phyloP scores from a whole-genome alignment of 2,329 filamentous ascomycete species.

The Drechslerella stenobrocha region DNA sequence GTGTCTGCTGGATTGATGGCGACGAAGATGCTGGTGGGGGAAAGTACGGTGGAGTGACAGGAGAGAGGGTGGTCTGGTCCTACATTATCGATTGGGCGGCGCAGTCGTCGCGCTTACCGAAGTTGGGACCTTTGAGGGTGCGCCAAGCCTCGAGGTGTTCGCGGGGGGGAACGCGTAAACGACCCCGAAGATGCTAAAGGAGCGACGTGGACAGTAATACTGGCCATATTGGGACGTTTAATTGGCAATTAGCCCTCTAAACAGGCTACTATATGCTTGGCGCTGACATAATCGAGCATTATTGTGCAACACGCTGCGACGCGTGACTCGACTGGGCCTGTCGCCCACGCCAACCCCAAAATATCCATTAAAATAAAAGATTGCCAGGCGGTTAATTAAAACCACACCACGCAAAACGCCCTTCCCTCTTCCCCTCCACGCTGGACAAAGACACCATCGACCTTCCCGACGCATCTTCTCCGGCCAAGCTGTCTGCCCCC shows the following conservation, averaged over 20 bases:
- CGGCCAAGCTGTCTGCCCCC: not conserved
- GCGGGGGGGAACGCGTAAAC: too few relatives aligned
- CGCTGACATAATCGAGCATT: not conserved
- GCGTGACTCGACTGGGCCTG: not conserved
- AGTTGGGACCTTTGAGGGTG: too few relatives aligned
- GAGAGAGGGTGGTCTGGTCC: not conserved
- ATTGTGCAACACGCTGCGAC: conserved; percentile 3
- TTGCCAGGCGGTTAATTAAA: not conserved
- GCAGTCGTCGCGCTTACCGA: too few relatives aligned
- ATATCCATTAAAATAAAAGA: conserved; percentile 14
- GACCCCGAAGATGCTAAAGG: too few relatives aligned
- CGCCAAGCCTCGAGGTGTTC: too few relatives aligned
- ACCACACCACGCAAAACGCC: too few relatives aligned
- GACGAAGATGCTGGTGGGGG: not conserved
- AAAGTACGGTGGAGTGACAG: conserved; percentile 42
- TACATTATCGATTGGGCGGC: too few relatives aligned
- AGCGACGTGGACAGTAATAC: too few relatives aligned
- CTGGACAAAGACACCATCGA: not conserved
- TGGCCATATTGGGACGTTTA: too few relatives aligned
- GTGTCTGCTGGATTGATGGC: too few relatives aligned
- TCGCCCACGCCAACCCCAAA: not conserved
- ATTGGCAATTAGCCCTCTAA: too few relatives aligned
- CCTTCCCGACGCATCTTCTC: not conserved
- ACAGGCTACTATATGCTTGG: not conserved
- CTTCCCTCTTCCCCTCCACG: not conserved